Conservation (phyloP, 192 early-diverging fungal species). For the Podila verticillata region DNA sequence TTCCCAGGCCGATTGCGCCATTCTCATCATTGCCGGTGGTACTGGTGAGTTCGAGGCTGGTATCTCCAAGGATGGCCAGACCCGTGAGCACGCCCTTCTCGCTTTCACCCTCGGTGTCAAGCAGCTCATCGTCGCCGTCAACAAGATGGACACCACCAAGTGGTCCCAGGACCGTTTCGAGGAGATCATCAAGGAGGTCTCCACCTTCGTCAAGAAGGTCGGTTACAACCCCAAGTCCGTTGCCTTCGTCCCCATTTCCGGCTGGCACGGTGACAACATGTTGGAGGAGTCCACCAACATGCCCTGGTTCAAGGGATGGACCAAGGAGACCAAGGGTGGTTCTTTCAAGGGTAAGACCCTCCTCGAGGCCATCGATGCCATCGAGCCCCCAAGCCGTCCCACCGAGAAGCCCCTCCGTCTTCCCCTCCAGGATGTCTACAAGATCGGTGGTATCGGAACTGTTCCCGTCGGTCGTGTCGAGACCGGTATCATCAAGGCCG, state of each 20-base stretch:
- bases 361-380: slow-evolving; percentile 93
- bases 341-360: slow-evolving; percentile 82
- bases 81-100: slow-evolving; percentile 98
- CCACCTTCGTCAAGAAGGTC: slow-evolving; percentile 97
- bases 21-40: slow-evolving; percentile 95
- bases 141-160: slow-evolving; percentile 99
- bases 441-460: slow-evolving; percentile 97
- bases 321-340: slow-evolving; percentile 87
- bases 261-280: slow-evolving; percentile 99
- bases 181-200: slow-evolving; percentile 96
- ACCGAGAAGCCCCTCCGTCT: slow-evolving; percentile 96
- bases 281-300: slow-evolving; percentile 92
- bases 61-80: slow-evolving; percentile 99
- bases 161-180: slow-evolving; percentile 95
- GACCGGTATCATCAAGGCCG: slow-evolving; percentile 94
- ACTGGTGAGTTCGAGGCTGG: slow-evolving; percentile 92
- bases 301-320: slow-evolving; percentile 98
- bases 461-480: slow-evolving; percentile 98
- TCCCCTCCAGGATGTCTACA: slow-evolving; percentile 98
- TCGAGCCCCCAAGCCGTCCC: slow-evolving; percentile 91
- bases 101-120: slow-evolving; percentile 98
- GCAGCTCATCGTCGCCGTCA: slow-evolving; percentile 98
- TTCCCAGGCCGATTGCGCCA: slow-evolving; percentile 96
- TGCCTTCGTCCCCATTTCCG: slow-evolving; percentile 97
- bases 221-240: slow-evolving; percentile 94